These are phyloP conservation scores for Stellera chamaejasme DNA, from an alignment of 345 rosid species.

Conservation along the genomic window DNA sequence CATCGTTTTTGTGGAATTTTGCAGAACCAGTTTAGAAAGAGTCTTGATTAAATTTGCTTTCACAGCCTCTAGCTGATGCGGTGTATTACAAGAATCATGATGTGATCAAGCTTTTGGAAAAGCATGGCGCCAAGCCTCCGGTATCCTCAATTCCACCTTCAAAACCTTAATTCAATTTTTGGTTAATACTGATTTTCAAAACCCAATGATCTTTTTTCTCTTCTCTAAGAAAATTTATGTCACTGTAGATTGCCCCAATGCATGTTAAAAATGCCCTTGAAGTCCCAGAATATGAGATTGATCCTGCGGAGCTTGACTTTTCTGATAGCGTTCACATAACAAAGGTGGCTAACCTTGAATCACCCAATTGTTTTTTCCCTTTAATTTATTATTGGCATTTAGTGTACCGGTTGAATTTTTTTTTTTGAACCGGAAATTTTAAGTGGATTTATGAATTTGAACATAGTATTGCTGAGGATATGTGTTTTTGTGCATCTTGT, in stretches of 20 bases:
- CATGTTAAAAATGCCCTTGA: slow-evolving; percentile 57
- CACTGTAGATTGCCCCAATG: slow-evolving; percentile 66
- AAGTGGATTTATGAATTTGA: background rate
- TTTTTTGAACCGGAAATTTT: background rate
- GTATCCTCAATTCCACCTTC: slow-evolving; percentile 24
- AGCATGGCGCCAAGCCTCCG: slow-evolving; percentile 62
- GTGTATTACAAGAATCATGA: slow-evolving; percentile 60
- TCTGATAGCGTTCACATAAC: slow-evolving; percentile 60
- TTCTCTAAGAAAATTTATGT: background rate
- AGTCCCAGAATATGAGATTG: slow-evolving; percentile 80
- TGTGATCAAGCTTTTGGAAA: slow-evolving; percentile 68
- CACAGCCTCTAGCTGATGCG: slow-evolving; percentile 87
- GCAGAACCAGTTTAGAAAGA: too few relatives aligned
- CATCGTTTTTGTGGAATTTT: background rate
- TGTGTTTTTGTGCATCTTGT: too few relatives aligned
- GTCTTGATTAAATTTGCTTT: slow-evolving; percentile 7
- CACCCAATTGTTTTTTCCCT: background rate
- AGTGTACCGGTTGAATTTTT: background rate
- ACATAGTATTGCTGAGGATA: too few relatives aligned
- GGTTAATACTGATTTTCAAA: background rate
- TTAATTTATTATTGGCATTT: background rate
- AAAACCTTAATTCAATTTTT: background rate
- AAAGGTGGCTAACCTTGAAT: slow-evolving; percentile 35
- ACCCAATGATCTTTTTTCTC: background rate
- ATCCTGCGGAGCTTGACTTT: slow-evolving; percentile 69